These are phyloP conservation scores for Talaromyces borbonicus DNA, from an alignment of 495 filamentous ascomycete genomes.

Conservation along the genomic window DNA sequence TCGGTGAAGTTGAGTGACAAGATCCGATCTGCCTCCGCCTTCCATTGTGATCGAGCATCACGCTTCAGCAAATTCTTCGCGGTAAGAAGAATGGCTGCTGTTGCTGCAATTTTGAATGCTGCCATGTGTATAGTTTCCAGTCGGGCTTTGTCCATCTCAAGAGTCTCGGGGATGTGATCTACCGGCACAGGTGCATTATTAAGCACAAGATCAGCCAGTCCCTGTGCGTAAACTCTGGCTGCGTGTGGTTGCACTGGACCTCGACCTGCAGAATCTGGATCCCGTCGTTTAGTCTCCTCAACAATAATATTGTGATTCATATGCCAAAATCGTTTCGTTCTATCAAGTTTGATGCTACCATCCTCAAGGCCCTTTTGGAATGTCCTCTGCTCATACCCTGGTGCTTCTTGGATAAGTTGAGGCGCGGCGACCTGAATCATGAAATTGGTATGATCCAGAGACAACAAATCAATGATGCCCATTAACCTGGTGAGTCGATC, in stretches of 20 bases:
- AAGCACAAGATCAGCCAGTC: slow-evolving; percentile 55
- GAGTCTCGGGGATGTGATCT: slow-evolving; percentile 68
- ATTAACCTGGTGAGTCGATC: slow-evolving; percentile 75
- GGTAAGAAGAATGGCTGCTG: slow-evolving; percentile 74
- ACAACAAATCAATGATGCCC: slow-evolving; percentile 78
- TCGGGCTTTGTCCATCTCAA: slow-evolving; percentile 68
- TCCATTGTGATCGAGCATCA: slow-evolving; percentile 85
- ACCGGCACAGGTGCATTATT: slow-evolving; percentile 44
- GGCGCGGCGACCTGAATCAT: slow-evolving; percentile 74
- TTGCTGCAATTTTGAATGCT: slow-evolving; percentile 65
- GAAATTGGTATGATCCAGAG: slow-evolving; percentile 94
- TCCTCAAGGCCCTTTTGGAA: slow-evolving; percentile 64
- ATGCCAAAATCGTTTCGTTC: slow-evolving; percentile 63
- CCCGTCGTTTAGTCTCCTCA: slow-evolving; percentile 60
- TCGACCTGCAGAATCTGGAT: slow-evolving; percentile 55
- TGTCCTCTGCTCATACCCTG: slow-evolving; percentile 66
- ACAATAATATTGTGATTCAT: slow-evolving; percentile 56
- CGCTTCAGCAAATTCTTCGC: slow-evolving; percentile 94
- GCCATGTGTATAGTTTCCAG: slow-evolving; percentile 55
- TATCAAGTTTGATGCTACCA: slow-evolving; percentile 45
- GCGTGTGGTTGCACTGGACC: slow-evolving; percentile 24
- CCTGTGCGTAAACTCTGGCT: slow-evolving; percentile 71
- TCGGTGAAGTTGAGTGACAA: slow-evolving; percentile 47
- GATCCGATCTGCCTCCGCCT: slow-evolving; percentile 71
- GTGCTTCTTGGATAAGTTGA: slow-evolving; percentile 68